Conservation (phyloP, 2,329 filamentous ascomycete genomes). For the Penicillium griseofulvum region DNA sequence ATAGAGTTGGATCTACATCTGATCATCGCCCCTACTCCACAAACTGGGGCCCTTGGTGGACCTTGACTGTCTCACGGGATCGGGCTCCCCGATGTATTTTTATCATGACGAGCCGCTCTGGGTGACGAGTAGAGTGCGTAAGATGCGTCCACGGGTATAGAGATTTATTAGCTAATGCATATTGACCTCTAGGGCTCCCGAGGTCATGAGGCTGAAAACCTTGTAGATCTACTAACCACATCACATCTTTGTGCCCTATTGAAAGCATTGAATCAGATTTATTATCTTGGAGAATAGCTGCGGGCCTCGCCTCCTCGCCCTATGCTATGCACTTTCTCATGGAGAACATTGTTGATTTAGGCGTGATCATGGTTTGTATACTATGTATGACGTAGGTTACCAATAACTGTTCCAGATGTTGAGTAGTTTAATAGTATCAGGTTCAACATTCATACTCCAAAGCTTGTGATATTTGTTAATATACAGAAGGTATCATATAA, state of each 20-base stretch:
- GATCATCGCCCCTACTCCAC: constrained; percentile 4
- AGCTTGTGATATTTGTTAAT: not conserved
- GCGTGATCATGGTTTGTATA: not conserved
- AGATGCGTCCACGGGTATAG: too few species aligned
- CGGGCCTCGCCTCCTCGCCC: not conserved
- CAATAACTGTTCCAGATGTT: not conserved
- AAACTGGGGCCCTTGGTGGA: not conserved
- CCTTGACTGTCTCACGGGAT: not conserved
- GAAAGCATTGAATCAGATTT: not conserved
- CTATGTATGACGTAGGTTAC: not conserved
- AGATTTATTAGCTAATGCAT: not conserved
- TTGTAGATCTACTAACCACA: too few species aligned
- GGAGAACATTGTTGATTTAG: not conserved
- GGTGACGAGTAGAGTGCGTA: not conserved
- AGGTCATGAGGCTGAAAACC: not conserved
- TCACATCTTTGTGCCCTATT: not conserved
- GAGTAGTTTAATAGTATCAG: not conserved
- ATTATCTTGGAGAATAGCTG: not conserved
- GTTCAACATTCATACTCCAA: too few species aligned
- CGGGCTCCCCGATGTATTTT: not conserved
- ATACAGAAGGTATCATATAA: not conserved
- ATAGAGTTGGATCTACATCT: constrained; percentile 8
- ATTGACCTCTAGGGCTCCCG: too few species aligned
- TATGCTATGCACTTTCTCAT: not conserved
- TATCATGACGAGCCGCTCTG: not conserved